A percentile compares a stretch with the other conserved stretches of the same genome.
phyloP scores from a whole-genome alignment of 805 yeast genomes.

The Kodamaea laetipori region DNA sequence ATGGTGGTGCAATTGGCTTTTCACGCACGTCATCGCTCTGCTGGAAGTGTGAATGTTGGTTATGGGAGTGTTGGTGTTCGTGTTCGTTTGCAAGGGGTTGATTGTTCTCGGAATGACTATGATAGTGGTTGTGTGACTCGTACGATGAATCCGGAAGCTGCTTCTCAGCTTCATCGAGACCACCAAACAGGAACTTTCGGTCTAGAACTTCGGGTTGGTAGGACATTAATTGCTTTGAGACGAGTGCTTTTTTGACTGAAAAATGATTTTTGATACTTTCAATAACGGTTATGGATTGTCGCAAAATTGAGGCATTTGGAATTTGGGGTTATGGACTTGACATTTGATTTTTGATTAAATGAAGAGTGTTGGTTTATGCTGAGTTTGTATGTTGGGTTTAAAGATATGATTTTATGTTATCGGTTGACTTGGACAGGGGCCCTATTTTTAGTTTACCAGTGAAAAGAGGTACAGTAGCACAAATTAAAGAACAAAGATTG shows the following conservation, averaged over 20 bases:
- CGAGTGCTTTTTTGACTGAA: not conserved
- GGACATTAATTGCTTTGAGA: not conserved
- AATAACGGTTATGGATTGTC: too few relatives aligned
- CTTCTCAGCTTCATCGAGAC: not conserved
- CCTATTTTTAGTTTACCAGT: too few relatives aligned
- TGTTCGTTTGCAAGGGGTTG: not conserved
- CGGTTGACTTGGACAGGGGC: too few relatives aligned
- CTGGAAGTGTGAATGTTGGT: slow-evolving; percentile 8
- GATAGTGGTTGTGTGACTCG: not conserved
- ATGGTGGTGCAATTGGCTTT: slow-evolving; percentile 4
- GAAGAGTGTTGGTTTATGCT: too few relatives aligned
- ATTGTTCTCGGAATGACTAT: not conserved
- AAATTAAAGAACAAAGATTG: too few relatives aligned
- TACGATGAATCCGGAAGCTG: not conserved
- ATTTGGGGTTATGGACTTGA: too few relatives aligned
- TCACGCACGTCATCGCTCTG: slow-evolving; percentile 10
- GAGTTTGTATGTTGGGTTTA: too few relatives aligned
- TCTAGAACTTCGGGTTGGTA: slow-evolving; percentile 1
- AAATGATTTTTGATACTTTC: too few relatives aligned
- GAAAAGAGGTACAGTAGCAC: not conserved
- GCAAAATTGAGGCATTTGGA: too few relatives aligned
- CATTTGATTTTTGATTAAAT: too few relatives aligned
- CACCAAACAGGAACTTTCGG: slow-evolving; percentile 11
- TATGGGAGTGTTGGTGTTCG: slow-evolving; percentile 3
- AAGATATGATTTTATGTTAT: too few relatives aligned